Evolutionary conservation across 192 early-diverging fungal genomes (phyloP), one percentile per base, ranked within the genome.

Genomic region (Allomyces arbusculus): DNA sequence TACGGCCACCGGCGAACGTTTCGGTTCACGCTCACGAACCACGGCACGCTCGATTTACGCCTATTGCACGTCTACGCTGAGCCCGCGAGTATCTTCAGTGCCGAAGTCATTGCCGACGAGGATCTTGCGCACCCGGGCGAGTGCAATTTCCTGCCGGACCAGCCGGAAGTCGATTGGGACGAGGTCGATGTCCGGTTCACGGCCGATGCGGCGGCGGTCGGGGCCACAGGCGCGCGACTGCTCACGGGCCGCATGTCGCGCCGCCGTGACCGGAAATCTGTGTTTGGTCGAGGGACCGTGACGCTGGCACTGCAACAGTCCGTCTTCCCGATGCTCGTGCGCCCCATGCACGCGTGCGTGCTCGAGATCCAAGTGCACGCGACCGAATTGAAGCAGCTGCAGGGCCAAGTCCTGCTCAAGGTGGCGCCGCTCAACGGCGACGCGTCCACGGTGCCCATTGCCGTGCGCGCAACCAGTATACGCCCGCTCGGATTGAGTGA

Each of bases 121-220:
- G 50, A 58, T 6, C 12, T 58, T 3, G 50, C 20, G 50, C 50
- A n/a, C 16, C 50, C 50, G 50, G 50, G 20, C 20, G 16, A 20
- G 16, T 58, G 16, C 20, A n/a, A 63, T 64, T 66, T 61, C 28
- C 10, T 12, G 10, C 65, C 33, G 25, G 76, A 75, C 24, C 67
- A 40, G 1, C 6, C 63, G 40, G 80, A 82, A 64, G 61, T 73
- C 16, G 80, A 82, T 64, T 82, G 76, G 76, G 80, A 82, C 64
- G 80, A 82, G 63, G 33, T 72, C 43, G 77, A 82, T 55, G 68
- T 65, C n/a, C 79, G 65, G 3, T 58, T 58, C 16, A n/a, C 20
- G 50, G 50, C 50, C 50, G 50, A n/a, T 58, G 50, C 16, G 16
- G 50, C 50, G 0, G 20, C 50, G 2, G 50, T 14, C 12, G 50